Base-by-base conservation (phyloP, 345 rosid species). In the Viola odorata region DNA sequence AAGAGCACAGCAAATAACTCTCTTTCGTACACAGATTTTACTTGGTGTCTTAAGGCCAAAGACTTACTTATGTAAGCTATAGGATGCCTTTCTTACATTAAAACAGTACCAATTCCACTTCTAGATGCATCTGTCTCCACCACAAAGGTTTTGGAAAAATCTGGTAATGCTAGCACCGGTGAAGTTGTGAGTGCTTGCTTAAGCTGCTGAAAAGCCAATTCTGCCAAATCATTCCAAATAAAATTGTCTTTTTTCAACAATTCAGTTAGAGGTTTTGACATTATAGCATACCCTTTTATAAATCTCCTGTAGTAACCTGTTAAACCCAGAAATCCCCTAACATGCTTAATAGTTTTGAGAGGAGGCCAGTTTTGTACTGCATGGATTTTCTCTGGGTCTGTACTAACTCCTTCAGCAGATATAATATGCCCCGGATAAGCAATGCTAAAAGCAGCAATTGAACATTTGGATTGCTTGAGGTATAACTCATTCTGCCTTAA, bases 1-100 rank as follows among this genome's bases (percentile, higher is more conserved):
- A n/a, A n/a, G n/a, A n/a, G n/a, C n/a, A n/a, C n/a, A n/a, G 55
- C 55, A 32, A 52, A n/a, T 10, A 52, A 17, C 10, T 52, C 55
- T 12, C 13, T 37, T 37, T 55, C 42, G 12, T 55, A 55, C 12
- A 32, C 41, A 7, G 55, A 37, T 6, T 10, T 12, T 4, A n/a
- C 42, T 10, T 32, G 42, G 6, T 6, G 5, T 0, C 45, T 41
- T 0, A 7, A 13, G 3, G 9, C 6, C 8, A 52, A 4, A 52
- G 55, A 16, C 8, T 15, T 52, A 37, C 37, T 17, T 5, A 52
- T n/a, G 10, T 14, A 52, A 2, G 55, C 55, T 7, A 16, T 5
- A 4, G 55, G 55, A 4, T 16, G 36, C 36, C 37, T 10, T 0
- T 16, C 3, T 11, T 52, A 37, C 55, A 52, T 52, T 11, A 52